Base-by-base conservation (phyloP, 2,329 filamentous ascomycete species). In the Cytospora piceae region DNA sequence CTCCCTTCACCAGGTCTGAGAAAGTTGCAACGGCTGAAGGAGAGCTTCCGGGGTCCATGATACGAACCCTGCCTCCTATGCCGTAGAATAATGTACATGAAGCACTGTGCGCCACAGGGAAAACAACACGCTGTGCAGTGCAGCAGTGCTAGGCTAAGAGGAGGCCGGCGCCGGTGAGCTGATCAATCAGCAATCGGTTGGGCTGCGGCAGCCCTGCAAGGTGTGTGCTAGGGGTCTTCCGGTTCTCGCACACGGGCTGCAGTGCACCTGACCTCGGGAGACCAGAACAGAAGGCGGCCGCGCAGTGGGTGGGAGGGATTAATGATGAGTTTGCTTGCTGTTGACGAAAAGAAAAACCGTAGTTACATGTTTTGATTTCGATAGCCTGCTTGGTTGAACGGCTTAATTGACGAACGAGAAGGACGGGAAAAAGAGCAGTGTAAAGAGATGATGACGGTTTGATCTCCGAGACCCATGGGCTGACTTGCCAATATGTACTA, bases 91-190 rank as follows among this genome's bases (percentile, higher is more conserved):
- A 2, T 37, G 55, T 15, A 42, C 55, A 4, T 46, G 37, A 42
- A 39, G 63, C 63, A 65, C 63, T 58, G 63, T 65, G 63, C 63
- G 63, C 58, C 53, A 58, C 54, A 31, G 14, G 29, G 54, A 42
- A 32, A 34, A 22, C 58, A 57, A 42, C 55, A 58, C 51, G 53
- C 57, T 54, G 59, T 62, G 63, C 63, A 64, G 31, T 53, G 52
- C 42, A 60, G 53, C 65, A 64, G 46, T 42, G 63, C 63, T 63
- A 63, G 63, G 59, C 63, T 66, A 53, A 56, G 51, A 53, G 17
- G 37, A 60, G 63, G 58, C 22, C 55, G 55, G 54, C 58, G 29
- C 27, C 46, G 66, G 59, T 58, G 59, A 52, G 63, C 52, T 63
- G 66, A 54, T 61, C 66, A 61, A 61, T 57, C 63, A 66, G 55